Evolutionary conservation across 1,139 yeast genomes (phyloP).

Genomic region (Arxiozyma telluris): DNA sequence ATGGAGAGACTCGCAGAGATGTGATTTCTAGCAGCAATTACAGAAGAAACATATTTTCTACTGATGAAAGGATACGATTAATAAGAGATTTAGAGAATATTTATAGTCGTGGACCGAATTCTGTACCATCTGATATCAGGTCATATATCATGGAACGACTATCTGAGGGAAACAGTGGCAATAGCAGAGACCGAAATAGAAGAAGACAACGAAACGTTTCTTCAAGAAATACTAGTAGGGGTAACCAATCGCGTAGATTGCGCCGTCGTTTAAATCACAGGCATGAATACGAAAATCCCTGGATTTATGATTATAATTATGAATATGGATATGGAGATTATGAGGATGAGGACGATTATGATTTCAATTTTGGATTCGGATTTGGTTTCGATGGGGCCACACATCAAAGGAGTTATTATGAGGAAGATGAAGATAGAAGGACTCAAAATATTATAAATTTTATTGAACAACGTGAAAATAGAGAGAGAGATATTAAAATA

Average conservation of each 20-base stretch:
- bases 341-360: not conserved
- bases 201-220: not conserved
- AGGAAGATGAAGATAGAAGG: conserved; percentile 26
- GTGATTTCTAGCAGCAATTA: not conserved
- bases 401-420: not conserved
- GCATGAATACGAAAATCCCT: not conserved
- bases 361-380: not conserved
- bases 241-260: not conserved
- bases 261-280: not conserved
- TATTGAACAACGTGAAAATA: conserved; percentile 32
- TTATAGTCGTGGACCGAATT: not conserved
- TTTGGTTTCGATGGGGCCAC: not conserved
- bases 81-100: not conserved
- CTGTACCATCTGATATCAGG: not conserved
- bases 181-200: not conserved
- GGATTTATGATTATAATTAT: not conserved
- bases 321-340: not conserved
- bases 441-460: conserved; percentile 30
- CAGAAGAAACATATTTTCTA: not conserved
- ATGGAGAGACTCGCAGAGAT: not conserved
- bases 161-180: not conserved
- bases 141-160: not conserved
- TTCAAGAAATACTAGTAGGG: not conserved
- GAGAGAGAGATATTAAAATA: conserved; percentile 30
- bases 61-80: not conserved